phyloP scores from a whole-genome alignment of 2,329 filamentous ascomycete genomes.

The Sarocladiaceae sp. region DNA sequence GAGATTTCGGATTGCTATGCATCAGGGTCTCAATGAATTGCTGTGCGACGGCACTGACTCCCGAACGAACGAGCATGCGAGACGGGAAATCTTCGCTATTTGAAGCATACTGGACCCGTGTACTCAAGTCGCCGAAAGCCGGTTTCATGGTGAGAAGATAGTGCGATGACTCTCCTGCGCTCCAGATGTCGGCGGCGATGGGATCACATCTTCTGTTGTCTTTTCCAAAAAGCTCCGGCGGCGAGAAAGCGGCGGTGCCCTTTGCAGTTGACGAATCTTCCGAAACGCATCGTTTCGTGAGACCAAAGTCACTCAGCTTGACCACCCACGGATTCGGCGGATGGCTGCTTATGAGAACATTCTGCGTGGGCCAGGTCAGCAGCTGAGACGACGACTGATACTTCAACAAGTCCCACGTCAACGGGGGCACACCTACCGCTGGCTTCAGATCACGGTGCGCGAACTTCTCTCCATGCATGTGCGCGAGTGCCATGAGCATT shows the following conservation, averaged over 20 bases:
- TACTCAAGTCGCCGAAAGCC: conserved; percentile 12
- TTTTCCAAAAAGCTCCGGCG: neutral
- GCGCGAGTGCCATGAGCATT: conserved; percentile 7
- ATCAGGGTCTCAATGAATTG: too few relatives aligned
- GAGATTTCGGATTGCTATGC: too few relatives aligned
- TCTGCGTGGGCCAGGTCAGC: too few relatives aligned
- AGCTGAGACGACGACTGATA: too few relatives aligned
- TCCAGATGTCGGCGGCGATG: neutral
- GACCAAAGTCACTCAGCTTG: conserved; percentile 4
- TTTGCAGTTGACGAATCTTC: neutral
- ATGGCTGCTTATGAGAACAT: neutral
- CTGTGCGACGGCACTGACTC: too few relatives aligned
- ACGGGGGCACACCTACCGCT: neutral
- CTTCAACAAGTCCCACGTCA: too few relatives aligned
- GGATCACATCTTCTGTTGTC: neutral
- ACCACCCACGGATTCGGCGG: neutral
- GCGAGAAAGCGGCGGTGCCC: neutral
- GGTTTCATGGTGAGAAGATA: neutral
- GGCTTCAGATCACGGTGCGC: conserved; percentile 12
- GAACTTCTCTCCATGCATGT: conserved; percentile 12
- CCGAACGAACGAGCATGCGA: too few relatives aligned
- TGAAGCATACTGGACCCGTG: too few relatives aligned
- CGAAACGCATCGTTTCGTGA: neutral
- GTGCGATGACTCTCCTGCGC: neutral
- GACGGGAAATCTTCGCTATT: too few relatives aligned